Evolutionary conservation across 768 basidiomycete genomes (phyloP), one percentile per base, ranked within the genome.

Genomic region (Calocera viscosa): DNA sequence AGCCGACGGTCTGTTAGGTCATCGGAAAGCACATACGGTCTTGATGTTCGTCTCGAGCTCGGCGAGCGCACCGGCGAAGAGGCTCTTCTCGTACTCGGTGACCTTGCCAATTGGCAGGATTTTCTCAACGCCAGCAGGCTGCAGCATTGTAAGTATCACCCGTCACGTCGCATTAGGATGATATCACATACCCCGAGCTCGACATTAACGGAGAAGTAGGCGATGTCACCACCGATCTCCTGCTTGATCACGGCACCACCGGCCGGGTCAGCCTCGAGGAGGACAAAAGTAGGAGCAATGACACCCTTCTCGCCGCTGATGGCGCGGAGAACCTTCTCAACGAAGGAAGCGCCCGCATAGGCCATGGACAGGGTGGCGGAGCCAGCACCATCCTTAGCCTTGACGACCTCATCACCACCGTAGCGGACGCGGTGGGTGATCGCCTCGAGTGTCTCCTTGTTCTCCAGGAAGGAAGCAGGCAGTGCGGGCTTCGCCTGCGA

Each of bases 361-460:
- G 93, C 93, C 94, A 97, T 97, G 35, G 91, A 93, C 67, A 95
- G 84, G n/a, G 94, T 96, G 10, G 94, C 94, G 34, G 91, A 94
- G 49, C 96, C 96, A 65, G 87, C 86, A 70, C 87, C 87, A 72
- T 91, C 89, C 81, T 99, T 99, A 49, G 96, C 96, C 80, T 96
- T 90, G 75, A 98, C 95, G 73, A 98, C 94, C 79, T 98, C 94
- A 72, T 96, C 94, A 67, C 94, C 94, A 67, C 94, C 94, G 73
- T 90, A 96, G 76, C 95, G 94, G 72, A 96, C 91, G 71, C 91
- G 89, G 67, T 91, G 82, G 63, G 90, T 81, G 64, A 97, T 82
- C 16, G 81, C 77, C 30, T 86, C 84, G 72, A 85, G 75, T 67
- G 70, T 68, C 64, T 72, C 72, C 1, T 76, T 75, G 5, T 78